A percentile compares a stretch with the other conserved stretches of the same genome.
These are phyloP conservation scores for Triangularia setosa DNA, from an alignment of 2,329 filamentous ascomycete genomes.

Conservation along the genomic window DNA sequence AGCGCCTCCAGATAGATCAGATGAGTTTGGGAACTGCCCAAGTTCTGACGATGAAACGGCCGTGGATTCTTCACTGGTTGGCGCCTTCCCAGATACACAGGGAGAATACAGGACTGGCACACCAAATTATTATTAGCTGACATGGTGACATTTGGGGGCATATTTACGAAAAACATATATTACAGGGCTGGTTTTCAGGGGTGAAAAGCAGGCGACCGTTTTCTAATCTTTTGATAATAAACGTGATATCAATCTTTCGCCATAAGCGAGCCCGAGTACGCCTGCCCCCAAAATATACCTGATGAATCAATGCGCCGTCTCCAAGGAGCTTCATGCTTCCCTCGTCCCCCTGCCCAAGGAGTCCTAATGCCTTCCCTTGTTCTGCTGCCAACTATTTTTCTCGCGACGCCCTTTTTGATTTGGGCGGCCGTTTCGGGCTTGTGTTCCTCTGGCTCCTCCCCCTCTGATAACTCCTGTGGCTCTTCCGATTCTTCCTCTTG, in stretches of 20 bases:
- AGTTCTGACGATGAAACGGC: conserved; percentile 44
- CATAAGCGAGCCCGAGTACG: conserved; percentile 8
- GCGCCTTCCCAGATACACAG: conserved; percentile 49
- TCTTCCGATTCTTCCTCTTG: not conserved
- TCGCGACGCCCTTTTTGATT: not conserved
- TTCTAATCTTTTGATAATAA: not conserved
- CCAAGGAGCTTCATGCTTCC: too few relatives aligned
- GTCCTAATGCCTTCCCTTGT: not conserved
- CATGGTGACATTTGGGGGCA: not conserved
- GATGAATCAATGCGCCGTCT: conserved; percentile 1
- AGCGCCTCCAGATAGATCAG: conserved; percentile 45
- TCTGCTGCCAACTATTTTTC: not conserved
- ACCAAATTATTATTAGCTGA: conserved; percentile 35
- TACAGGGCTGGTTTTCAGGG: not conserved
- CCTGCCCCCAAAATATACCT: conserved; percentile 12
- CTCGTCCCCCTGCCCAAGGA: too few relatives aligned
- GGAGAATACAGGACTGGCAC: conserved; percentile 39
- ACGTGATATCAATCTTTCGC: not conserved
- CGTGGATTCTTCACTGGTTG: conserved; percentile 35
- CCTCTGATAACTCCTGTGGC: not conserved
- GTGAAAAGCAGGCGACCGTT: not conserved
- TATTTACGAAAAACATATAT: not conserved
- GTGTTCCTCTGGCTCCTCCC: not conserved
- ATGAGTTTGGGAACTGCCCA: conserved; percentile 38
- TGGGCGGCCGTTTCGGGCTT: not conserved